Evolutionary conservation across 1,284 basidiomycete genomes (phyloP), one percentile per base, ranked within the genome.

Genomic region (Naganishia sp.): DNA sequence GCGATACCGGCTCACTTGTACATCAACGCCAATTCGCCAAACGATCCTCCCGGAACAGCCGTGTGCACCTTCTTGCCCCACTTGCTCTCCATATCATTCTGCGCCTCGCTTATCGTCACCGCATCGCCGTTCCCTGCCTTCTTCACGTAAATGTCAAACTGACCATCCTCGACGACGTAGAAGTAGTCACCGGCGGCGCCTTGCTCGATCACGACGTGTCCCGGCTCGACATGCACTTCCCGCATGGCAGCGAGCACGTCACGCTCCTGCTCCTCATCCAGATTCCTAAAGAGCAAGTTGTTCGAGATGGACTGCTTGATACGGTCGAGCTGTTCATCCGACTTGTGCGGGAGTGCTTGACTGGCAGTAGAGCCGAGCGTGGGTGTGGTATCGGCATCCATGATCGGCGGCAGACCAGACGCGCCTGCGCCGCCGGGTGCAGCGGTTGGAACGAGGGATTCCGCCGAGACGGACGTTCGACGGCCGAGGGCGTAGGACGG

Each of bases 131-230:
- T 7, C 36, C 36, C 36, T 39, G 36, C 36, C 56, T 75, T 87
- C 65, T 80, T 80, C 72, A 95, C 90, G 81, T 87, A 98, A 74
- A 94, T 91, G 74, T 96, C 86, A 67, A 99, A 84, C 59, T 88
- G 81, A 1, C 95, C 95, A 49, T 85, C 85, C 80, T 99, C 96
- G 71, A 98, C 93, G 65, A 98, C 90, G 80, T 99, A 99, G 79
- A 98, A 99, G 81, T 89, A 96, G 75, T 98, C 94, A 59, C 95
- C 95, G 45, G 92, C 90, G 71, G 94, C 95, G 54, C 96, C 95
- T 80, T 99, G 95, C 69, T 91, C 87, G 73, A 99, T 98, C 68
- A 99, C 89, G 36, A 92, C 87, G 68, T 92, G 88, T 69, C 89
- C 87, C 64, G 86, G 81, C 21, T 80, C 81, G 15, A 93, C 87